Evolutionary conservation across 2,329 filamentous ascomycete species (phyloP), one percentile per base, ranked within the genome.

Genomic region (Tolypocladium ophioglossoides): DNA sequence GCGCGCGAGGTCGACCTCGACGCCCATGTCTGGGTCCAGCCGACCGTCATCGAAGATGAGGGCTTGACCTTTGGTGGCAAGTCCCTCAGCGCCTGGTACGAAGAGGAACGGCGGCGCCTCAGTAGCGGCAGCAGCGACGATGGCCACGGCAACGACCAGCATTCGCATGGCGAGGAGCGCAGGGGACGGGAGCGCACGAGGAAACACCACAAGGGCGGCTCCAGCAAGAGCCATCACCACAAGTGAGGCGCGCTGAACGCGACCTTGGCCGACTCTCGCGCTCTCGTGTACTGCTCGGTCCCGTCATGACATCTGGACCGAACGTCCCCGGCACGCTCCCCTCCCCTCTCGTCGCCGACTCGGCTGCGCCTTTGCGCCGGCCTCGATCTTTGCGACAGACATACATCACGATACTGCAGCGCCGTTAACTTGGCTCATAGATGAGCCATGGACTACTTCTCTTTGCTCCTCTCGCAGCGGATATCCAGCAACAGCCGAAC

Each of bases 1-100:
- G 64, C 67, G 11, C 57, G 61, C 47, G 67, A 72, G 58, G 61
- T 70, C 56, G 70, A 72, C 54, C 58, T 62, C 56, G 55, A 59
- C 53, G 62, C 67, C 44, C 65, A 69, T 56, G 57, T 67, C 48
- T 82, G 78, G 79, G 74, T 79, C 58, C 72, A 76, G 53, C 74
- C 77, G 37, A 82, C 77, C 50, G 70, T 79, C 56, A 83, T 83
- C 61, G 79, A 83, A 54, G 80, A 83, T 62, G 79, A 82, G 54
- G 80, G 83, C 58, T 70, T 83, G 39, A 82, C 75, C 65, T 83
- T 83, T 60, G 78, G 79, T 54, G 80, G 80, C 61, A 83, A 83
- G 73, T 73, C 78, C 40, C 66, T 83, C 44, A 79, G 78, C 64
- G 69, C 74, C 18, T 82, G 79, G 79, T 80, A 83, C 64, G 80